Evolutionary conservation across 768 basidiomycete genomes (phyloP), one percentile per base, ranked within the genome.

Genomic region (Psilocybe tampanensis): DNA sequence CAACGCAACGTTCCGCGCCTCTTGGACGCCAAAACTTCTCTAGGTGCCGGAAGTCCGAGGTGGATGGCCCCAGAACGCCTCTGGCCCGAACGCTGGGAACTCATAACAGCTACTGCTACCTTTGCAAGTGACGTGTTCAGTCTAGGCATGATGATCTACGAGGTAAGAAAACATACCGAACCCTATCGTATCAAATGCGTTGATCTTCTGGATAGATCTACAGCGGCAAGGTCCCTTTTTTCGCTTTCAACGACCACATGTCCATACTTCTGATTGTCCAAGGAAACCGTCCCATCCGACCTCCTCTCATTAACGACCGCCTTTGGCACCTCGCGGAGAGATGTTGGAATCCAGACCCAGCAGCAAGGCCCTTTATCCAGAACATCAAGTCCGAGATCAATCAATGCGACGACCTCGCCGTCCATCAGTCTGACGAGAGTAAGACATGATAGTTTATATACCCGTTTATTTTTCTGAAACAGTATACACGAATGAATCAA

Each of bases 21-120:
- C 4, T 24, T n/a, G 17, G 48, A 52, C 13, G 39, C 11, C 17
- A 17, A 2, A 58, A 56, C 57, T 3, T 43, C 44, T 2, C 61
- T 61, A 0, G 64, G 60, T 5, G 66, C 52, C 8, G 67, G 72
- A 7, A 72, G 64, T 7, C 48, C 36, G n/a, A 64, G 66, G 19
- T 73, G 68, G 72, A 71, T 70, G 68, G 66, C 69, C 0, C 70
- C 72, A 0, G 70, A 73, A 34, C 62, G 61, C 4, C 53, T 71
- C 1, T 18, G 60, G 0, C 63, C 69, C 3, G 62, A 64, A 11
- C 47, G 24, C 0, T 66, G 50, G 41, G 55, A 58, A 8, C 23
- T 41, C 2, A 6, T 32, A 9, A 55, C 32, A 13, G 58, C 64
- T 0, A 54, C 51, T 39, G 56, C 67, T 2, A 71, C 72, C 8